These are phyloP conservation scores for Physcia stellaris DNA, from an alignment of 495 filamentous ascomycete species.

Conservation along the genomic window DNA sequence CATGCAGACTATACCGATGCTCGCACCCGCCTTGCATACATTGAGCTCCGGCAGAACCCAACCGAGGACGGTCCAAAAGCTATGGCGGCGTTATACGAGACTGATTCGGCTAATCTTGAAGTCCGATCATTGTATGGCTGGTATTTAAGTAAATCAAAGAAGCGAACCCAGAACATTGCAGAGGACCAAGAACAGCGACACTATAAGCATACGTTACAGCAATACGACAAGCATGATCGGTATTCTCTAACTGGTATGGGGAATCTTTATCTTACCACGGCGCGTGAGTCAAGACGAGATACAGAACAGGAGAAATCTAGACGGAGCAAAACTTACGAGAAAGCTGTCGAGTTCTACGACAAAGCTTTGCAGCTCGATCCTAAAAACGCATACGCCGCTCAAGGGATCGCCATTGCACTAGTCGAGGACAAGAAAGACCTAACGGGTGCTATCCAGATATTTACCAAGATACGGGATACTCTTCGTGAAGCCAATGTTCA, in stretches of 20 bases:
- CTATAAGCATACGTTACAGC: slow-evolving; percentile 88
- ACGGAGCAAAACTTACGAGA: slow-evolving; percentile 69
- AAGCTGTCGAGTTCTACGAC: slow-evolving; percentile 95
- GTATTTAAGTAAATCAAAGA: slow-evolving; percentile 80
- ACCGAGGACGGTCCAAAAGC: slow-evolving; percentile 74
- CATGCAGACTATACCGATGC: slow-evolving; percentile 89
- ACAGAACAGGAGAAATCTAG: slow-evolving; percentile 83
- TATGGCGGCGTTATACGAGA: slow-evolving; percentile 67
- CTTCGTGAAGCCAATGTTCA: slow-evolving; percentile 74
- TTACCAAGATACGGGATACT: slow-evolving; percentile 78
- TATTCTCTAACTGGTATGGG: slow-evolving; percentile 95
- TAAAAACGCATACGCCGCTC: slow-evolving; percentile 88
- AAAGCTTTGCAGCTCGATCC: slow-evolving; percentile 88
- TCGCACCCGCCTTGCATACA: slow-evolving; percentile 73
- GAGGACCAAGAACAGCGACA: slow-evolving; percentile 88
- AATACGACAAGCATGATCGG: slow-evolving; percentile 90
- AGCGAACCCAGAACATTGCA: slow-evolving; percentile 59
- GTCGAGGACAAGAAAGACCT: slow-evolving; percentile 87
- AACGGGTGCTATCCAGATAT: slow-evolving; percentile 64
- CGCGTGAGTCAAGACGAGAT: slow-evolving; percentile 86
- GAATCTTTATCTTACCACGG: slow-evolving; percentile 72
- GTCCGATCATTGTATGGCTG: slow-evolving; percentile 86
- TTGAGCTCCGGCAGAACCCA: slow-evolving; percentile 69
- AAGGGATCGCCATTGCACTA: slow-evolving; percentile 86
- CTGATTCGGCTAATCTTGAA: slow-evolving; percentile 69